Conservation (phyloP, 2,329 filamentous ascomycete genomes). For the Xylariaceae sp. region DNA sequence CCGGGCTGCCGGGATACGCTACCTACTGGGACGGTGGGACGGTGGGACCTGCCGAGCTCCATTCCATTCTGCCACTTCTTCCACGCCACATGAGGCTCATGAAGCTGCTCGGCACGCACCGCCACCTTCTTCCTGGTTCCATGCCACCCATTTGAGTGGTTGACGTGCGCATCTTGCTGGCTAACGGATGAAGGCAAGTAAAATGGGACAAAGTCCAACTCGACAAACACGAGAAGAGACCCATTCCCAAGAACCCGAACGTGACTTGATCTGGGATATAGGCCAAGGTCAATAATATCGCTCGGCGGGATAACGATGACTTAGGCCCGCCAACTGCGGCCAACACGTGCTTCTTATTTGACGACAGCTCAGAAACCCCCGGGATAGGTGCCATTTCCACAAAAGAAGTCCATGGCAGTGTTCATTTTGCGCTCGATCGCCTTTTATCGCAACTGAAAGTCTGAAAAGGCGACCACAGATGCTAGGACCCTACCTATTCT, state of each 20-base stretch:
- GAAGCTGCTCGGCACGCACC: constrained; percentile 7
- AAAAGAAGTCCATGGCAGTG: not conserved
- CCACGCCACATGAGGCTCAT: constrained; percentile 12
- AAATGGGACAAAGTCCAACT: constrained; percentile 1
- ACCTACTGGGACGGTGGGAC: no score
- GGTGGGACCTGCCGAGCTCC: no score
- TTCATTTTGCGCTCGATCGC: not conserved
- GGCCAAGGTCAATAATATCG: not conserved
- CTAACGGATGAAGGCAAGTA: constrained; percentile 8
- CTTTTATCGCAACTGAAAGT: not conserved
- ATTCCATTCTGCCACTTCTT: not conserved
- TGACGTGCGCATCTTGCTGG: constrained; percentile 28
- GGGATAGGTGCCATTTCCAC: not conserved
- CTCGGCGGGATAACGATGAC: not conserved
- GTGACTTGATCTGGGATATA: not conserved
- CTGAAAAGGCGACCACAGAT: not conserved
- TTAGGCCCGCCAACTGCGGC: no score
- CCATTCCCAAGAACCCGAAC: not conserved
- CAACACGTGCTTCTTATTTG: not conserved
- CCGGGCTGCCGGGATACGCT: no score
- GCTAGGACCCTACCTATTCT: not conserved
- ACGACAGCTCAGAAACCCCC: not conserved
- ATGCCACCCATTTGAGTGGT: constrained; percentile 12
- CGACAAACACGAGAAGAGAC: not conserved
- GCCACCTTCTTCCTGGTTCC: constrained; percentile 22